Percentiles rank a stretch among this genome's conserved stretches.
These are phyloP conservation scores for Potentilla sterilis DNA, from an alignment of 306 rosid genomes.

Conservation along the genomic window DNA sequence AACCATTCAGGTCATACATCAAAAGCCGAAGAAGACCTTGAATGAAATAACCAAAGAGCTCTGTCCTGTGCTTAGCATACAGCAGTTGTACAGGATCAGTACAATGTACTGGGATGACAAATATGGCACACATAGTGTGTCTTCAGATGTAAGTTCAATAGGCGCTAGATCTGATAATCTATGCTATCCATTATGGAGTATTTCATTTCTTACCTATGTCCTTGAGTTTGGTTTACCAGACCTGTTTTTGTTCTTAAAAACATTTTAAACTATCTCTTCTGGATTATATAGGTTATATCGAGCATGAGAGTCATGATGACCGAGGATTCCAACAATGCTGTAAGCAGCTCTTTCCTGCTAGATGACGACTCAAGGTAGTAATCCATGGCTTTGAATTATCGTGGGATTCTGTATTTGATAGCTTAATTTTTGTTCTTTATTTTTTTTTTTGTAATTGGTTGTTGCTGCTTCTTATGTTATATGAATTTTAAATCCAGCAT, in stretches of 20 bases:
- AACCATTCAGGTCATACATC: slow-evolving; percentile 86
- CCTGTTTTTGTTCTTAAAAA: slow-evolving; percentile 12
- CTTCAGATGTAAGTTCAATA: slow-evolving; percentile 74
- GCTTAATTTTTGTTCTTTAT: neutral
- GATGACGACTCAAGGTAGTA: slow-evolving; percentile 95
- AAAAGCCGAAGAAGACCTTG: slow-evolving; percentile 93
- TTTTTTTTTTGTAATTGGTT: neutral
- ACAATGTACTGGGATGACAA: slow-evolving; percentile 99
- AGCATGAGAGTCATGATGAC: slow-evolving; percentile 93
- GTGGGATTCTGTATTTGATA: neutral
- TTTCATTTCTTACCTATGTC: neutral
- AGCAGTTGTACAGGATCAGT: slow-evolving; percentile 95
- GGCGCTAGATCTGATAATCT: neutral
- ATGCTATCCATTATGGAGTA: neutral
- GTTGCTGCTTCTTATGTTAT: slow-evolving; percentile 15
- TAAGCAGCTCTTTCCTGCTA: slow-evolving; percentile 93
- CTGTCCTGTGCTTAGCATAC: slow-evolving; percentile 99
- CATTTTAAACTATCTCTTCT: neutral
- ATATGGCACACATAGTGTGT: slow-evolving; percentile 96
- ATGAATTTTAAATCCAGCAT: slow-evolving; percentile 56
- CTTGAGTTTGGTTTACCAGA: neutral
- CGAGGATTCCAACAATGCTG: slow-evolving; percentile 87
- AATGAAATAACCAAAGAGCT: slow-evolving; percentile 94
- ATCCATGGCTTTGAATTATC: slow-evolving; percentile 2
- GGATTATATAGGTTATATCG: slow-evolving; percentile 62